A percentile compares a stretch with the other conserved stretches of the same genome.
Conservation (phyloP, 2,329 filamentous ascomycete genomes). For the Dothidotthia symphoricarpi region DNA sequence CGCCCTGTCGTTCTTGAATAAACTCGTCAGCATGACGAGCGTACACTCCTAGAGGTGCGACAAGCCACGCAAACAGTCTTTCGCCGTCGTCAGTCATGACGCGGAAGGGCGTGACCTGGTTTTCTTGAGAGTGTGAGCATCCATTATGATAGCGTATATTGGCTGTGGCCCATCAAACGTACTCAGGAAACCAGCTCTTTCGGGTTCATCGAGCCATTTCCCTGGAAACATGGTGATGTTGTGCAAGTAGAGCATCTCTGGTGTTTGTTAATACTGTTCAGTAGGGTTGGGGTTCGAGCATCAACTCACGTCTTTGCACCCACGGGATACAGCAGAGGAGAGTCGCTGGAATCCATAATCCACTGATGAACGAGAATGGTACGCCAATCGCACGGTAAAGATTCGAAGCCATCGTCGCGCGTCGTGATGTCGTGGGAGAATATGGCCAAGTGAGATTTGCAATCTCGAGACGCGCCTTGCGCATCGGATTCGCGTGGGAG, state of each 20-base stretch:
- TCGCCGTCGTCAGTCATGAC: constrained; percentile 72
- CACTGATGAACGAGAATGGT: constrained; percentile 28
- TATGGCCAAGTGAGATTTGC: too few species aligned
- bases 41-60: constrained; percentile 76
- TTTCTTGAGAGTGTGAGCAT: constrained; percentile 53
- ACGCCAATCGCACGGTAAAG: constrained; percentile 20
- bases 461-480: too few species aligned
- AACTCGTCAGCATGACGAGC: constrained; percentile 64
- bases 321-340: constrained; percentile 38
- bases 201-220: constrained; percentile 37
- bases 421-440: too few species aligned
- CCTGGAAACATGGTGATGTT: constrained; percentile 38
- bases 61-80: constrained; percentile 84
- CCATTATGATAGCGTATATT: background rate
- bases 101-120: constrained; percentile 83
- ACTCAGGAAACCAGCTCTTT: constrained; percentile 41
- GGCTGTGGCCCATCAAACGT: constrained; percentile 6
- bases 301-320: constrained; percentile 37
- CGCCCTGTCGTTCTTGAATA: constrained; percentile 48
- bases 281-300: constrained; percentile 4
- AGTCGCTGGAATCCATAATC: constrained; percentile 37
- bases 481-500: too few species aligned
- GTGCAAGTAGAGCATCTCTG: constrained; percentile 40
- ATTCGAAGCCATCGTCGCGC: background rate
- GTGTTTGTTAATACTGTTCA: background rate